Conservation (phyloP, 1,139 yeast species). For the Nadsonia starkeyi-henricii region DNA sequence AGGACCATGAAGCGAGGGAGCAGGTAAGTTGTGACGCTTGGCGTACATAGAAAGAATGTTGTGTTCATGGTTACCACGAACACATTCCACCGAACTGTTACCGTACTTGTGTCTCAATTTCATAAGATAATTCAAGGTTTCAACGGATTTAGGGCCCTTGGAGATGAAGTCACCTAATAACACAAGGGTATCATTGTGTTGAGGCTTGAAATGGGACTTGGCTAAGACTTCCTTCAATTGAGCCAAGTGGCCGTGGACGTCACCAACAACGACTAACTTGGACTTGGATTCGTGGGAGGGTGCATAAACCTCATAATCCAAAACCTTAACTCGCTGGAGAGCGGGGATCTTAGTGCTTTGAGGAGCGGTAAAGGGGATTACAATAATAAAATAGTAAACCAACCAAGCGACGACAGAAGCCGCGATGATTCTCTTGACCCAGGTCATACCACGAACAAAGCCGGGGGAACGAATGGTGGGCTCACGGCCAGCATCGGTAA, state of each 20-base stretch:
- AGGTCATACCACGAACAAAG: too few species aligned
- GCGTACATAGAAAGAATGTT: constrained; percentile 49
- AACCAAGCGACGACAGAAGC: too few species aligned
- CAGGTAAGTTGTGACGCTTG: constrained; percentile 36
- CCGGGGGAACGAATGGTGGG: too few species aligned
- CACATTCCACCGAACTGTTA: constrained; percentile 40
- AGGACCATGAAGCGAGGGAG: background rate
- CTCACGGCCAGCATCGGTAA: too few species aligned
- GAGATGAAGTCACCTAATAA: constrained; percentile 75
- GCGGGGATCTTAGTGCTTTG: constrained; percentile 11
- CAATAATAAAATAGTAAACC: background rate
- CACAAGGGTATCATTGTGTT: constrained; percentile 41
- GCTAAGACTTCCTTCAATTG: constrained; percentile 40
- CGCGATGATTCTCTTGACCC: too few species aligned
- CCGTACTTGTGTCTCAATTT: constrained; percentile 10
- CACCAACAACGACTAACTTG: constrained; percentile 64
- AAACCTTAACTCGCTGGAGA: constrained; percentile 11
- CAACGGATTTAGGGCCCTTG: constrained; percentile 67
- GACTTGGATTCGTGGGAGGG: constrained; percentile 14
- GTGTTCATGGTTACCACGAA: constrained; percentile 82
- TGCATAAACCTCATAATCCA: constrained; percentile 7
- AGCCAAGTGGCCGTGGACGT: constrained; percentile 66
- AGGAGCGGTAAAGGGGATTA: background rate
- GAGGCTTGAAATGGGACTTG: constrained; percentile 28
- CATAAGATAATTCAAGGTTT: constrained; percentile 53